These are phyloP conservation scores for Coprinellus aureogranulatus DNA, from an alignment of 768 basidiomycete species.

Conservation along the genomic window DNA sequence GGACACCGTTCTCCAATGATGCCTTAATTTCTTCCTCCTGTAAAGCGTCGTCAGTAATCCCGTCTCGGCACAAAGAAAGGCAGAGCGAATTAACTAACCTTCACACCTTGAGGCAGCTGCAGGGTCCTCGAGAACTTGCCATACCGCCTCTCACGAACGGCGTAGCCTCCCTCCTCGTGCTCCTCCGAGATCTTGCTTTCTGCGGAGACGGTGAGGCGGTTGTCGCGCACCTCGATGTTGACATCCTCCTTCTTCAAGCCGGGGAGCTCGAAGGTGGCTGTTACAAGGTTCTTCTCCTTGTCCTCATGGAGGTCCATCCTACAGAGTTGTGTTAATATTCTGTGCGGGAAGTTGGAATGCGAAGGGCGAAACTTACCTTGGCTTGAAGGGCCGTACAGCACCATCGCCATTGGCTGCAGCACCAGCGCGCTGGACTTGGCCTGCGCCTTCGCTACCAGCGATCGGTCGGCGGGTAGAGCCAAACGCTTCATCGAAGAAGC, in stretches of 20 bases:
- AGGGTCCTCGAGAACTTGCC: conserved; percentile 42
- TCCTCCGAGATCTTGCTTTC: conserved; percentile 30
- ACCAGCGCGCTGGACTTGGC: not conserved
- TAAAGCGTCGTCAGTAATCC: not conserved
- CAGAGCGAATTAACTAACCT: conserved; percentile 28
- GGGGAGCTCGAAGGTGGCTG: conserved; percentile 52
- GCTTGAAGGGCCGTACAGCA: conserved; percentile 16
- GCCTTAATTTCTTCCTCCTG: conserved; percentile 23
- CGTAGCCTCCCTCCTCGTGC: conserved; percentile 29
- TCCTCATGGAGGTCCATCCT: conserved; percentile 53
- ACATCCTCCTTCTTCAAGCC: conserved; percentile 47
- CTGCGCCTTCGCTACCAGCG: conserved; percentile 7
- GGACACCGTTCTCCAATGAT: conserved; percentile 42
- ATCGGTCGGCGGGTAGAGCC: conserved; percentile 9
- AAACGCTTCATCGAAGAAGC: conserved; percentile 32
- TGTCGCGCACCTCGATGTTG: conserved; percentile 43
- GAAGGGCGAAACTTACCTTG: conserved; percentile 26
- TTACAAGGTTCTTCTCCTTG: conserved; percentile 39
- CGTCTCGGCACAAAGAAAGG: too few species aligned
- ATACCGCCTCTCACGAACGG: conserved; percentile 43
- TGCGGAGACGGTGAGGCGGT: conserved; percentile 46
- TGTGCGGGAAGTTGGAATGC: too few species aligned
- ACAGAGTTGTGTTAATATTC: not conserved
- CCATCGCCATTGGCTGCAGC: not conserved
- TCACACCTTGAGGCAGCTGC: conserved; percentile 45